Evolutionary conservation across 2,329 filamentous ascomycete genomes (phyloP).

Genomic region (Calonectria henricotiae): DNA sequence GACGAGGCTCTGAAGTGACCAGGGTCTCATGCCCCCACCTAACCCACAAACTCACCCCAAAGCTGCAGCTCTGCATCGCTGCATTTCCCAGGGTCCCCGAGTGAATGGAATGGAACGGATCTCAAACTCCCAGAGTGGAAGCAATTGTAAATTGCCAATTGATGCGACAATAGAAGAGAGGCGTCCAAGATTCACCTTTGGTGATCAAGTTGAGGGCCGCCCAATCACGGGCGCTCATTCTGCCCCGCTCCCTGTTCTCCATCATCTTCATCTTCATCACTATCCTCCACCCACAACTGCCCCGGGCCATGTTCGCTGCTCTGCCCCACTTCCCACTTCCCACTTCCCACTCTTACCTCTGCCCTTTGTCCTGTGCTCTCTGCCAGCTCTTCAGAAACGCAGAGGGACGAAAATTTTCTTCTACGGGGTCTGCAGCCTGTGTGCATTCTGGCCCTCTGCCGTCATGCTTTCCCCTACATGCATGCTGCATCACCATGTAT

Average conservation of each 20-base stretch:
- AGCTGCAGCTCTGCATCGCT: slow-evolving; percentile 25
- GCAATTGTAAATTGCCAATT: slow-evolving; percentile 10
- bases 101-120: slow-evolving; percentile 10
- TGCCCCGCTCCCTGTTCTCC: neutral
- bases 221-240: neutral
- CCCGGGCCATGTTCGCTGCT: slow-evolving; percentile 17
- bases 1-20: slow-evolving; percentile 42
- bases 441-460: slow-evolving; percentile 20
- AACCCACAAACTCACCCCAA: slow-evolving; percentile 45
- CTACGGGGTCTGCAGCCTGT: slow-evolving; percentile 5
- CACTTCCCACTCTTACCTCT: neutral
- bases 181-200: slow-evolving; percentile 9
- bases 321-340: neutral
- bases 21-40: slow-evolving; percentile 45
- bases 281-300: slow-evolving; percentile 21
- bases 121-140: neutral
- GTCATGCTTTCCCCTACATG: slow-evolving; percentile 6
- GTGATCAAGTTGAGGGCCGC: neutral
- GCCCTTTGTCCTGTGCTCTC: neutral
- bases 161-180: slow-evolving; percentile 9
- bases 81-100: slow-evolving; percentile 19
- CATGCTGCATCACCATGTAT: slow-evolving; percentile 3
- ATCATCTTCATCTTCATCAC: slow-evolving; percentile 2
- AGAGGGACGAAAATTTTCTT: slow-evolving; percentile 5
- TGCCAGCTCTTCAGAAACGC: slow-evolving; percentile 1